Percentiles rank a stretch among this genome's conserved stretches.
These are phyloP conservation scores for Selaginella moellendorffii DNA, from an alignment of 75 land plant genomes.

Conservation along the genomic window DNA sequence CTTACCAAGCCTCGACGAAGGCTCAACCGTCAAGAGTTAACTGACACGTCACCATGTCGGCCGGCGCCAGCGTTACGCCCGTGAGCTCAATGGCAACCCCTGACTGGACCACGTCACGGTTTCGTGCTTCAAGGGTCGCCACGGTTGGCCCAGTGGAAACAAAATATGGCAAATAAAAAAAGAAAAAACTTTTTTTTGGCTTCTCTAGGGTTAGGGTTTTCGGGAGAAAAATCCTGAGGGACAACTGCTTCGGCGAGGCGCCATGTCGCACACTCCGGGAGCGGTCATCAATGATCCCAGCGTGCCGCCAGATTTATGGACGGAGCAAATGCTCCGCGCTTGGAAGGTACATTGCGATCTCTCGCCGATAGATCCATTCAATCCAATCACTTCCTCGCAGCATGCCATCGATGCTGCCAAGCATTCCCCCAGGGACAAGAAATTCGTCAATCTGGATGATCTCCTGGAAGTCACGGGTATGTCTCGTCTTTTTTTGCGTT, in stretches of 20 bases:
- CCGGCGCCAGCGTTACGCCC: too few species aligned
- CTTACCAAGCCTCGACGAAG: too few species aligned
- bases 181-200: not conserved
- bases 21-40: too few species aligned
- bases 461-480: conserved; percentile 3
- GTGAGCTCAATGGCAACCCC: too few species aligned
- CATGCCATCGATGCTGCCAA: conserved; percentile 2
- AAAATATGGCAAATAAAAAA: not conserved
- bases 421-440: not conserved
- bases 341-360: too few species aligned
- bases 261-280: not conserved
- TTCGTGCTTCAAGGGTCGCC: not conserved
- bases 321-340: conserved; percentile 14
- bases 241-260: not conserved
- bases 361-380: too few species aligned
- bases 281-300: not conserved
- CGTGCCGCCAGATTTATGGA: conserved; percentile 15
- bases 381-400: not conserved
- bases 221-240: not conserved
- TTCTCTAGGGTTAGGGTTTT: conserved; percentile 1
- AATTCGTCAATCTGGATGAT: conserved; percentile 9
- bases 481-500: not conserved
- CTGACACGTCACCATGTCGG: too few species aligned
- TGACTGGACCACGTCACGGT: too few species aligned
- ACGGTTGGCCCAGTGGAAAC: not conserved